Conservation (phyloP, 2,329 filamentous ascomycete species). For the Chaetomiaceae sp. region DNA sequence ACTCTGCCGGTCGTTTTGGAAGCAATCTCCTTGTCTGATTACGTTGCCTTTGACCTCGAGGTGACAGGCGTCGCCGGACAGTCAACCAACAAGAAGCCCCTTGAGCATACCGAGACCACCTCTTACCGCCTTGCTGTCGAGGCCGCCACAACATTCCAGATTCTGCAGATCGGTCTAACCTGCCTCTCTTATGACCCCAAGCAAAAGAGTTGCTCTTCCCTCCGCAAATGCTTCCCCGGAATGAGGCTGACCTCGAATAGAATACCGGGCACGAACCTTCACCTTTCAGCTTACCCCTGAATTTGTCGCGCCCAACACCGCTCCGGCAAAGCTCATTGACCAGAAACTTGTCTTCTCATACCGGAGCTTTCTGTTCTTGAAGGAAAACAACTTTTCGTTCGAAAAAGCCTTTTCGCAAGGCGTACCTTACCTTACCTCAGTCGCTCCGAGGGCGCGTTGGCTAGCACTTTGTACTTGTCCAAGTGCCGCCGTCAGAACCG, state of each 20-base stretch:
- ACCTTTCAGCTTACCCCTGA: constrained; percentile 4
- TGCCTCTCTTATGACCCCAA: constrained; percentile 26
- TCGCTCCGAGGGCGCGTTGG: background rate
- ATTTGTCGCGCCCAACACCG: background rate
- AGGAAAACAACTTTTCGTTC: constrained; percentile 6
- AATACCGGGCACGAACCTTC: constrained; percentile 12
- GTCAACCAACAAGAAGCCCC: background rate
- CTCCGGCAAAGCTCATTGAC: constrained; percentile 1
- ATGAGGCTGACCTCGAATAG: background rate
- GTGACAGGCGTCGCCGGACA: constrained; percentile 34
- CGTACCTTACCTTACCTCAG: constrained; percentile 3
- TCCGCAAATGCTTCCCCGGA: too few species aligned
- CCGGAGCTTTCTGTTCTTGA: constrained; percentile 3
- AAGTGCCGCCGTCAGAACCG: background rate
- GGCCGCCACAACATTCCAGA: constrained; percentile 31
- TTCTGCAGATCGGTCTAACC: constrained; percentile 37
- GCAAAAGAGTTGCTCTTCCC: background rate
- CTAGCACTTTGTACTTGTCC: background rate
- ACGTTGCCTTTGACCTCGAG: constrained; percentile 36
- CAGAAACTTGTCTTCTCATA: constrained; percentile 5
- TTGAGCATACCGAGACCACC: constrained; percentile 17
- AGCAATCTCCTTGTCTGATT: constrained; percentile 30
- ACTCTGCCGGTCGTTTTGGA: constrained; percentile 31
- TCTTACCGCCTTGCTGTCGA: constrained; percentile 30
- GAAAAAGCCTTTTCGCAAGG: constrained; percentile 1